Evolutionary conservation across 345 rosid genomes (phyloP).

Genomic region (Kernera saxatilis): DNA sequence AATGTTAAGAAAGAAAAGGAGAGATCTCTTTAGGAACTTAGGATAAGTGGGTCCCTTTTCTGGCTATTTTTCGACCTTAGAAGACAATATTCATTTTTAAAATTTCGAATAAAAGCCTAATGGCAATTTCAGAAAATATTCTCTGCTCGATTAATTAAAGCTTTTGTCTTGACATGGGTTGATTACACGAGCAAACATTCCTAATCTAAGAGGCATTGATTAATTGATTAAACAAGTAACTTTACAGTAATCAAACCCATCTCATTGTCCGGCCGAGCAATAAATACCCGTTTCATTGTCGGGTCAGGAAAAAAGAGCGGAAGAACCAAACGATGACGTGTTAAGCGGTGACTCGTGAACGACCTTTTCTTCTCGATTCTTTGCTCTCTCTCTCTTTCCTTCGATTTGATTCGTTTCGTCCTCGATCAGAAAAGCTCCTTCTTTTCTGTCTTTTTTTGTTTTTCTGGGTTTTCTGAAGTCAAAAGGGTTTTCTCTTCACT

Average conservation of each 20-base stretch:
- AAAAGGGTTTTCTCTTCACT: constrained; percentile 10
- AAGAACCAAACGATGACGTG: constrained; percentile 25
- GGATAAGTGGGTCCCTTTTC: constrained; percentile 75
- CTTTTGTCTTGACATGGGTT: constrained; percentile 11
- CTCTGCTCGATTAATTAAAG: neutral
- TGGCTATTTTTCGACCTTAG: constrained; percentile 18
- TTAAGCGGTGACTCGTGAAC: constrained; percentile 20
- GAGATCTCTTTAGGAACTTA: constrained; percentile 32
- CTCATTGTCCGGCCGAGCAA: constrained; percentile 1
- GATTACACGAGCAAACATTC: constrained; percentile 22
- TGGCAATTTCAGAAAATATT: neutral
- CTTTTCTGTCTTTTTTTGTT: neutral
- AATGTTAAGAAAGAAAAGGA: constrained; percentile 31
- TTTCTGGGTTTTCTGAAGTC: constrained; percentile 25
- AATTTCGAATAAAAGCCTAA: neutral
- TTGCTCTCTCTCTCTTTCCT: constrained; percentile 8
- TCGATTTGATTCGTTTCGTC: constrained; percentile 31
- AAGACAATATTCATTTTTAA: neutral
- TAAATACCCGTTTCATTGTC: constrained; percentile 14
- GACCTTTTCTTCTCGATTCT: constrained; percentile 17
- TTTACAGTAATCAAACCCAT: constrained; percentile 12
- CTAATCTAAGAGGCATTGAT: constrained; percentile 10
- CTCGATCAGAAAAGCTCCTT: constrained; percentile 15
- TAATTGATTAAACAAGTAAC: neutral
- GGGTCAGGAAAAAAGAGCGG: neutral